phyloP scores from a whole-genome alignment of 2,329 filamentous ascomycete genomes.

The Talaromyces sp. region DNA sequence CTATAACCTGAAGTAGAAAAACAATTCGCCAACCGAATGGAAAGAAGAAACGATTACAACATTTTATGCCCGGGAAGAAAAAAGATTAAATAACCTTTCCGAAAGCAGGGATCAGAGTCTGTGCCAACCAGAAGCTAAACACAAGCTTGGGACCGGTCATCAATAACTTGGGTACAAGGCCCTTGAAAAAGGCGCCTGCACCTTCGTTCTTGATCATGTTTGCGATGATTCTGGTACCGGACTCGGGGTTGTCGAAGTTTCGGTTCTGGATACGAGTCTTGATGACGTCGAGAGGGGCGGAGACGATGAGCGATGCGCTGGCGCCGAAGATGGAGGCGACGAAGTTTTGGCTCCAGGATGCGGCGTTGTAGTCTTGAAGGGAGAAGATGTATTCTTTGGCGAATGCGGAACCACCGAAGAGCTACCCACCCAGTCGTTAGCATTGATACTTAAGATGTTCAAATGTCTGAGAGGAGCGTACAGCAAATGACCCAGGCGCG shows the following conservation, averaged over 20 bases:
- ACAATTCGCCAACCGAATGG: slow-evolving; percentile 9
- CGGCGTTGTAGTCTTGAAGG: slow-evolving; percentile 91
- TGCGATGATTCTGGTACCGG: slow-evolving; percentile 82
- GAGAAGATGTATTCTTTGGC: slow-evolving; percentile 95
- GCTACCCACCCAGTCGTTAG: slow-evolving; percentile 48
- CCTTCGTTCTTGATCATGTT: slow-evolving; percentile 96
- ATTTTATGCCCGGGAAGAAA: background rate
- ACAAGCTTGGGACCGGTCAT: slow-evolving; percentile 99
- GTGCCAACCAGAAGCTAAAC: slow-evolving; percentile 99
- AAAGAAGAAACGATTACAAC: background rate
- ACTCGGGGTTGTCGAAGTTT: slow-evolving; percentile 97
- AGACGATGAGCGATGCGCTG: slow-evolving; percentile 90
- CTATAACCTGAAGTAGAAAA: background rate
- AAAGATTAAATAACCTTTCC: slow-evolving; percentile 58
- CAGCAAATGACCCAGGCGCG: slow-evolving; percentile 92
- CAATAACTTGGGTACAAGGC: slow-evolving; percentile 89
- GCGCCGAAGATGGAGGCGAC: slow-evolving; percentile 93
- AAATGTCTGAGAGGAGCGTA: slow-evolving; percentile 47
- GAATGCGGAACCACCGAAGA: slow-evolving; percentile 95
- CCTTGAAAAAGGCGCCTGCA: slow-evolving; percentile 89
- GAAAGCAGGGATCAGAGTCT: slow-evolving; percentile 95
- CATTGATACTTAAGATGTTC: slow-evolving; percentile 12
- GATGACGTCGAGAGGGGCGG: slow-evolving; percentile 94
- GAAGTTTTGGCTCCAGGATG: slow-evolving; percentile 94
- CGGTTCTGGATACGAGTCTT: slow-evolving; percentile 98